These are phyloP conservation scores for Phyllosticta citriasiana DNA, from an alignment of 2,329 filamentous ascomycete genomes.

Conservation along the genomic window DNA sequence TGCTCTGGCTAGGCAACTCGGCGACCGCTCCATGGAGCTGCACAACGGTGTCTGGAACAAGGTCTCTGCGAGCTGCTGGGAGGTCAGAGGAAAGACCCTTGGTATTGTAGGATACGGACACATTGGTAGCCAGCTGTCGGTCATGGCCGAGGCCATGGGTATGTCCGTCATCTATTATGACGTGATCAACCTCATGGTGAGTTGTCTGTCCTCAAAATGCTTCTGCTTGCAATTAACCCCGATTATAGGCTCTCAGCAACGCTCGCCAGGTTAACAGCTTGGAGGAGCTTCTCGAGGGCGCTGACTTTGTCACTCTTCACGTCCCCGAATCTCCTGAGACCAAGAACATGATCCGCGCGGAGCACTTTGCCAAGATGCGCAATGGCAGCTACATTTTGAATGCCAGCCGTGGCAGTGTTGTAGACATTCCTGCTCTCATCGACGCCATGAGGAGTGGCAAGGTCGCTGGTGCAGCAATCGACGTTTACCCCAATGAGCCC, in stretches of 20 bases:
- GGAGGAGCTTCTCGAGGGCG: constrained; percentile 61
- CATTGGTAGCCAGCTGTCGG: constrained; percentile 91
- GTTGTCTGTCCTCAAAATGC: not conserved
- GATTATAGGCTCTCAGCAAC: constrained; percentile 59
- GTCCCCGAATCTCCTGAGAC: constrained; percentile 92
- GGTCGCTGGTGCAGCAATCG: constrained; percentile 86
- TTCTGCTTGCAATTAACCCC: not conserved
- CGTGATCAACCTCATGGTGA: constrained; percentile 74
- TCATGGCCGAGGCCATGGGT: constrained; percentile 92
- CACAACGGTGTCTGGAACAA: constrained; percentile 97
- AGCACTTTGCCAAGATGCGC: constrained; percentile 83
- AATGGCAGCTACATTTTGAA: constrained; percentile 90
- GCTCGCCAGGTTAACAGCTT: constrained; percentile 73
- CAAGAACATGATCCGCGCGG: constrained; percentile 75
- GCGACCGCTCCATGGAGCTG: constrained; percentile 88
- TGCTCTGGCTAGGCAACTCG: constrained; percentile 77
- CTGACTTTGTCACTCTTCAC: constrained; percentile 91
- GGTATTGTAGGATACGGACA: constrained; percentile 96
- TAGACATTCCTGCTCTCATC: constrained; percentile 87
- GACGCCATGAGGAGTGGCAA: constrained; percentile 78
- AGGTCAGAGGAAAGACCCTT: constrained; percentile 93
- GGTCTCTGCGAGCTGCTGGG: constrained; percentile 93
- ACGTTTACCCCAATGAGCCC: constrained; percentile 92
- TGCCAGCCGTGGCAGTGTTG: constrained; percentile 83
- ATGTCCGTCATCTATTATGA: constrained; percentile 99